Evolutionary conservation across 805 yeast species (phyloP), one percentile per base, ranked within the genome.

Genomic region (Schizosaccharomyces lindneri): DNA sequence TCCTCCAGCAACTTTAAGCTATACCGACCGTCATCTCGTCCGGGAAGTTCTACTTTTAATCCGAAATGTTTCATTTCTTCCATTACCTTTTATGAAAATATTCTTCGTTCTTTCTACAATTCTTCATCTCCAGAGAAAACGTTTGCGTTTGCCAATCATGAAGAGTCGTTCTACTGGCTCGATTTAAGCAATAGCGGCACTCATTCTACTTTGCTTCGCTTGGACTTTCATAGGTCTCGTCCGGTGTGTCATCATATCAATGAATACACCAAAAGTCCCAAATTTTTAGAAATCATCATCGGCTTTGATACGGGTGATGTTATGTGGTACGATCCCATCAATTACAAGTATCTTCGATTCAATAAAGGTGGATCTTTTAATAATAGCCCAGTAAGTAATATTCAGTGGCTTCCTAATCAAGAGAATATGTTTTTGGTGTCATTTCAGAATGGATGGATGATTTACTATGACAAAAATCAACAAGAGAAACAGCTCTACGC

Each of bases 291-390:
- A 61, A 73, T 82, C 5, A 70, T 81, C 1, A 64, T 82, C 21
- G 93, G 90, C 0, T 77, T 81, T 64, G 78, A 82, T 21, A 71
- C 81, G 1, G 87, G 90, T n/a, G 87, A 82, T 65, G 69, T 84
- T 2, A 64, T 84, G 5, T 76, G 87, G 77, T 64, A 82, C 43
- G 84, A 83, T 64, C 77, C 83, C 9, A 70, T 73, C 32, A 71
- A 74, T 48, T 72, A 73, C 69, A 74, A 74, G 62, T 80, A 78
- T 68, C 68, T 77, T 31, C 73, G 82, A 55, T 70, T 79, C 70
- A 80, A 80, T 68, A 80, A 79, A 65, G n/a, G 55, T 62, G 81
- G 79, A 6, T 73, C 68, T 63, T 68, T 70, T 63, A 75, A 71
- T 65, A 73, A 68, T 63, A 73, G 68, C 64, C 75, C 80, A 60